Base-by-base conservation (phyloP, 768 basidiomycete genomes). In the Auricularia cornea region DNA sequence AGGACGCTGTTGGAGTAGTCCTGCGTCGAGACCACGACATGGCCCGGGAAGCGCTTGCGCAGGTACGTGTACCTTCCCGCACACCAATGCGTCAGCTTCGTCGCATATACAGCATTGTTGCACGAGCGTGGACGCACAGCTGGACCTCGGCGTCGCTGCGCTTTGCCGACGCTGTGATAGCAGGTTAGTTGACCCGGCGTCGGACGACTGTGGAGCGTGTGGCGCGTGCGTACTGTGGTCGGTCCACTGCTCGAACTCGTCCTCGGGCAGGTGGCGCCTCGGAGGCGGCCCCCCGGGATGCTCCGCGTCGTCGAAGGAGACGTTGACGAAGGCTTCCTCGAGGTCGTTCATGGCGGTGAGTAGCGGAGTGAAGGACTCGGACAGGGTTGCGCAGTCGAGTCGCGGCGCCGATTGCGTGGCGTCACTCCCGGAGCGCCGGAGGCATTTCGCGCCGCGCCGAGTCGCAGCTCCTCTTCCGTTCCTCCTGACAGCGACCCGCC, bases 31-130 rank as follows among this genome's bases (percentile, higher is more conserved):
- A 88, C 79, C 30, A 89, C 67, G 30, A 85, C 84, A 68, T 87
- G 78, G 11, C 81, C 79, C 5, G 88, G 86, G 70, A 89, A 85
- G 18, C 87, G 63, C 67, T 77, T 80, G 40, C 79, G 81, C 41
- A 91, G 76, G 5, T 32, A 18, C 33, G 35, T 26, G 40, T 64
- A 30, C 59, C 60, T 29, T n/a, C 44, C 28, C 41, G n/a, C 56
- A 51, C 63, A 54, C 63, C 56, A 64, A 68, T 57, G 62, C 59
- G 12, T 35, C 48, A 40, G 33, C 28, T 14, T 3, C 28, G 52
- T 54, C 23, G 3, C n/a, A 61, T 5, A 8, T 20, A 30, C 44
- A 44, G 3, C 38, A 59, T 14, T 2, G 30, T 4, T 48, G 14
- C 33, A 20, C 3, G 28, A n/a, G 38, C 26, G 35, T 26, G n/a